Base-by-base conservation (phyloP, 2,329 filamentous ascomycete genomes). In the Phialocephala sp. region DNA sequence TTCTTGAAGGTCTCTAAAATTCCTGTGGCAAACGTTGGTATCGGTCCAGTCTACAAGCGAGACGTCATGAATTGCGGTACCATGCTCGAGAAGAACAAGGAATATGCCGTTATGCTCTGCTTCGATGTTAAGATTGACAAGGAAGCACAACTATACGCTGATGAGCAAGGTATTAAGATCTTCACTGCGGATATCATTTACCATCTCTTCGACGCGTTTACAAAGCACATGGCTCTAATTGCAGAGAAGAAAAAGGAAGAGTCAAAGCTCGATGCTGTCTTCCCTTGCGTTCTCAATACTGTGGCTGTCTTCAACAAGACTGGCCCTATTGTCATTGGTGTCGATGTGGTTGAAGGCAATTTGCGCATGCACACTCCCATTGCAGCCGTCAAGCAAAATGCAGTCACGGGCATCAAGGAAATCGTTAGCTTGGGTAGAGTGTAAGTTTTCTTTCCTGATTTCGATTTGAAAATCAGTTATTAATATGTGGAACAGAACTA, bases 71-170 rank as follows among this genome's bases (percentile, higher is more conserved):
- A 89, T 88, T 86, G 92, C 83, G 94, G 93, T 76, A 91, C 92
- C 72, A 99, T 99, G 95, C 79, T 98, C 75, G 95, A 99, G 80
- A 98, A 97, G 82, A 87, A 90, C 18, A 93, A 93, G 71, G 94
- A 99, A 77, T 96, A 90, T 73, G 95, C 95, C n/a, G 92, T 98
- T 77, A 99, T 99, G 95, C 89, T 99, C 59, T 98, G 95, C 79
- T 99, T 99, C 85, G 96, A 99, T 78, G 95, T 99, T 81, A 98
- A 97, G 83, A 92, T 99, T 18, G 95, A 99, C 81, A 98, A 97
- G 80, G 95, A 99, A 77, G 95, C 95, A 0, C 89, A 91, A 71
- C 85, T 87, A 11, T 97, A 98, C 74, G 95, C 95, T 12, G 93
- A 97, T 20, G 93, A 98, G 64, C 89, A 97, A 68, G 93, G 93